Evolutionary conservation across 2,329 filamentous ascomycete species (phyloP).

Genomic region (Gaeumannomyces sp.): DNA sequence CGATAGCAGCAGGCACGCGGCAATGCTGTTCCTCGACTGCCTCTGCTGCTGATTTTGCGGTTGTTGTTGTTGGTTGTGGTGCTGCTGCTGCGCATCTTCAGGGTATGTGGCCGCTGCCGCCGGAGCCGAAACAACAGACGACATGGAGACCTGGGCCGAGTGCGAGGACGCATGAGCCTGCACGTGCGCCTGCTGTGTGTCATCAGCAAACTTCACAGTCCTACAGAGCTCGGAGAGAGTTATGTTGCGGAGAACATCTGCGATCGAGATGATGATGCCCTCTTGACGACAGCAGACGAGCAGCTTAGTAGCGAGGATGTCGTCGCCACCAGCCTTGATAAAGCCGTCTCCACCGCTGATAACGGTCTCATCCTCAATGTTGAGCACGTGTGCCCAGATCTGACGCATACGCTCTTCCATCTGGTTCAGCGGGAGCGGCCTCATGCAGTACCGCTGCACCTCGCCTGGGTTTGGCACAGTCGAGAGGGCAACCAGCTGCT

Average conservation of each 20-base stretch:
- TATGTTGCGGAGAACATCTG: conserved; percentile 34
- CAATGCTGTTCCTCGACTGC: conserved; percentile 12
- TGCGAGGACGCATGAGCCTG: background rate
- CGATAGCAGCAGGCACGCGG: conserved; percentile 19
- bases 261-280: conserved; percentile 34
- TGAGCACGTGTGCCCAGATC: conserved; percentile 41
- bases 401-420: conserved; percentile 40
- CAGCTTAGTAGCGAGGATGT: conserved; percentile 36
- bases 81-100: background rate
- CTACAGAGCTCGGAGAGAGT: conserved; percentile 40
- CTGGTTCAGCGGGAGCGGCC: conserved; percentile 41
- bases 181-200: background rate
- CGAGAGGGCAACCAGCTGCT: conserved; percentile 37
- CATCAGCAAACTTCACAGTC: conserved; percentile 20
- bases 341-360: conserved; percentile 40
- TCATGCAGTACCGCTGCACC: conserved; percentile 30
- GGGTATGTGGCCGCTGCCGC: background rate
- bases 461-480: conserved; percentile 30
- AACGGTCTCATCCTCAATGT: conserved; percentile 28
- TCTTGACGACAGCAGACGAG: conserved; percentile 38
- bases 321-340: conserved; percentile 40
- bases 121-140: background rate
- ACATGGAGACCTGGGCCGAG: background rate
- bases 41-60: conserved; percentile 5
- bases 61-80: conserved; percentile 1